Base-by-base conservation (phyloP, 2,329 filamentous ascomycete species). In the Cladosporium velox region DNA sequence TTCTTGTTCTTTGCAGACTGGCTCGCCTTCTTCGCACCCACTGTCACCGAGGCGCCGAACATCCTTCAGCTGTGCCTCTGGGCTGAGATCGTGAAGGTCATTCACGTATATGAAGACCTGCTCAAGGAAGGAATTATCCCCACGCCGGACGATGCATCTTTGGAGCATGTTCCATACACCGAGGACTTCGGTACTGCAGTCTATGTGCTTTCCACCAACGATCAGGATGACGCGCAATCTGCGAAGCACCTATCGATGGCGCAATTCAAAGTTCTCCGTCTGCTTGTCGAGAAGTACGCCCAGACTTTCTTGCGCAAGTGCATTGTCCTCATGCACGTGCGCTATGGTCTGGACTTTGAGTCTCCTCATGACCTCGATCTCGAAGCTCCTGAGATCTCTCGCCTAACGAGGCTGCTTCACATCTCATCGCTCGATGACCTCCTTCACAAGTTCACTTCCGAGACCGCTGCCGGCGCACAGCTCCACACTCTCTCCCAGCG, bases 251-350 rank as follows among this genome's bases (percentile, higher is more conserved):
- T 59, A 5, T 44, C 52, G 2, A 41, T 30, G 18, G 35, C 59
- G 60, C 47, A 77, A 73, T 26, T 75, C 75, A 66, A 69, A 30
- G 28, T 68, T 15, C 67, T 77, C 34, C 70, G 79, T 8, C 75
- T 73, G 15, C 72, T 83, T 67, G 85, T 92, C 28, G 87, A 89
- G 68, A 93, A 90, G 73, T 99, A 98, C 74, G 92, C 93, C 4
- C 83, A 97, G n/a, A 85, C 88, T 0, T 99, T 97, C 80, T 82
- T 99, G 47, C 90, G 95, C 67, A 99, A 99, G 80, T 85, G 86
- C 8, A 85, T 88, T 54, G 86, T 99, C 58, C 86, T 98, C 44
- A 86, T 98, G 69, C 90, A 98, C 76, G 90, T 96, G 67, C 90
- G 92, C 72, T 93, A 91, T 74, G 94, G 94, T 21, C 88, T 98